Percentiles rank a stretch among this genome's conserved stretches.
Conservation (phyloP, 1,139 yeast species). For the Kazachstania sp. region DNA sequence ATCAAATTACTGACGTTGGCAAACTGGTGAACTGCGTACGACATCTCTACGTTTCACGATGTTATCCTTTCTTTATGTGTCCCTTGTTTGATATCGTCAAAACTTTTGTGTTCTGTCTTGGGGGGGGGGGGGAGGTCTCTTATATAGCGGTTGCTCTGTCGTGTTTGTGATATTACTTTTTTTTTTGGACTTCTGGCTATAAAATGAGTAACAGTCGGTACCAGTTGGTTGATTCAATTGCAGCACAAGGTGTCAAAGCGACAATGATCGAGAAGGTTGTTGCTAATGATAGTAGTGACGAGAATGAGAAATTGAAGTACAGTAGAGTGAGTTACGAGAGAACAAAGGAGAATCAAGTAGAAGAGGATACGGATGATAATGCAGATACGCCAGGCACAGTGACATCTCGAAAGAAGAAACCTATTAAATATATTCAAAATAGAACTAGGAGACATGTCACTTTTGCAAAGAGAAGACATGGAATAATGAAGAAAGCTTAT, state of each 20-base stretch:
- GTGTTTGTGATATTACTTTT: too few relatives aligned
- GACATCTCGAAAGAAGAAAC: conserved; percentile 69
- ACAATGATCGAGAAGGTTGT: too few relatives aligned
- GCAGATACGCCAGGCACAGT: background rate
- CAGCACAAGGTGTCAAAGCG: too few relatives aligned
- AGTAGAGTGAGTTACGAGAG: background rate
- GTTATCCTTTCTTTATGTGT: too few relatives aligned
- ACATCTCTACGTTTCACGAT: background rate
- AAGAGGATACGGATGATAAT: background rate
- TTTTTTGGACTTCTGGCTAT: too few relatives aligned
- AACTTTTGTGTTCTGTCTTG: too few relatives aligned
- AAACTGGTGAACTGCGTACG: background rate
- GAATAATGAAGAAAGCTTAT: conserved; percentile 98
- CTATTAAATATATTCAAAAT: conserved; percentile 91
- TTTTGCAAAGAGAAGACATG: conserved; percentile 94
- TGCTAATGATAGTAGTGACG: background rate
- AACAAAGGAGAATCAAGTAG: background rate
- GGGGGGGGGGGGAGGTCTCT: too few relatives aligned
- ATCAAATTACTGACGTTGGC: conserved; percentile 34
- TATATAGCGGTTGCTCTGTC: too few relatives aligned
- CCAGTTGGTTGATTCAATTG: too few relatives aligned
- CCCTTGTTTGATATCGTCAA: too few relatives aligned
- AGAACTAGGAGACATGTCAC: conserved; percentile 96
- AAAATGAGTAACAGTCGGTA: too few relatives aligned
- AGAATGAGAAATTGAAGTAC: background rate